phyloP scores from a whole-genome alignment of 257 asterid genomes.

The Solanum sejunctum region DNA sequence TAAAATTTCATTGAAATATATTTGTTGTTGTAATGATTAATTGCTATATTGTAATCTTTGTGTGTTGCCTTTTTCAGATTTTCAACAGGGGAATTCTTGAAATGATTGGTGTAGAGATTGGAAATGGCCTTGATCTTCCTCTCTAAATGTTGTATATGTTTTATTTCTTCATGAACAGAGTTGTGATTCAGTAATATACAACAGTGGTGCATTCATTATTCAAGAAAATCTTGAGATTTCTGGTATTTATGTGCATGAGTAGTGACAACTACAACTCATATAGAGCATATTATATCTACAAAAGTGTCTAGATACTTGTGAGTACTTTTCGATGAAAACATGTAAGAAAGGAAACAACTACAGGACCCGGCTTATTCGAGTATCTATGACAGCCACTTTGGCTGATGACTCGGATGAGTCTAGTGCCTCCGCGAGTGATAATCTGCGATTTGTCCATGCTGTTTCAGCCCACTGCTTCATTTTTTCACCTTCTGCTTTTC shows the following conservation, averaged over 20 bases:
- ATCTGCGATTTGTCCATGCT: conserved; percentile 53
- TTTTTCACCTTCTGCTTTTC: conserved; percentile 78
- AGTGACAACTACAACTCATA: neutral
- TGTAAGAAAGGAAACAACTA: conserved; percentile 10
- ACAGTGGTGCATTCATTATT: neutral
- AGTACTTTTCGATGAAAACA: neutral
- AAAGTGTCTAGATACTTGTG: neutral
- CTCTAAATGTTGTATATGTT: conserved; percentile 22
- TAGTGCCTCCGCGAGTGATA: conserved; percentile 56
- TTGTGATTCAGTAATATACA: neutral
- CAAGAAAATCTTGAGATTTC: neutral
- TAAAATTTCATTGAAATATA: too few relatives aligned
- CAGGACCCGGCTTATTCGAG: conserved; percentile 60
- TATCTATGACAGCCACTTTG: conserved; percentile 51
- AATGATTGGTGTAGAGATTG: conserved; percentile 69
- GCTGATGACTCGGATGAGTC: conserved; percentile 38
- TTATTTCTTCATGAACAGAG: neutral
- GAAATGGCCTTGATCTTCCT: conserved; percentile 93
- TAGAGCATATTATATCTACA: neutral
- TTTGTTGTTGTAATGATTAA: neutral
- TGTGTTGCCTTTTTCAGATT: conserved; percentile 31
- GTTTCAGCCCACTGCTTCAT: conserved; percentile 59
- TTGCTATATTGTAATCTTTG: neutral
- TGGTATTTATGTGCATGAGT: neutral
- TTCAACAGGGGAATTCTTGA: conserved; percentile 72